Evolutionary conservation across 1,284 basidiomycete genomes (phyloP).

Genomic region (Inonotus obliquus): DNA sequence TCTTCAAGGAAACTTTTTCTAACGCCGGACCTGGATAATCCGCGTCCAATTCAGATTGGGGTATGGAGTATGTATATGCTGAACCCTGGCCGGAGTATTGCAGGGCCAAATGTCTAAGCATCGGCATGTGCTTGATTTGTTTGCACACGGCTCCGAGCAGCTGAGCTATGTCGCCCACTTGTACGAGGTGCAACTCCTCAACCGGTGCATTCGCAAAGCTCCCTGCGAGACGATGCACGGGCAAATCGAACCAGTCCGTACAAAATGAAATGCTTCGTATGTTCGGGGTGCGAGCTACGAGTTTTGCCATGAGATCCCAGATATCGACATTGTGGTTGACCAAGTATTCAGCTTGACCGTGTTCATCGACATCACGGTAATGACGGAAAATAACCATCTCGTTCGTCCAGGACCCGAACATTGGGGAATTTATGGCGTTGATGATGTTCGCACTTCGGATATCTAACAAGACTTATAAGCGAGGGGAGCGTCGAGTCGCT

Average conservation of each 20-base stretch:
- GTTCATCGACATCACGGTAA: neutral
- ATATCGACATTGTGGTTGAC: neutral
- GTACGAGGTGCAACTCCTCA: conserved; percentile 12
- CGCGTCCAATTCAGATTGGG: conserved; percentile 7
- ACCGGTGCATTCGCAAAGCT: conserved; percentile 3
- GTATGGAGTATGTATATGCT: conserved; percentile 12
- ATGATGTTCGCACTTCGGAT: conserved; percentile 7
- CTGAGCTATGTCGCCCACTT: conserved; percentile 15
- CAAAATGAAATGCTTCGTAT: conserved; percentile 5
- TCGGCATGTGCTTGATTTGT: conserved; percentile 2
- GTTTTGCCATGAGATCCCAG: conserved; percentile 3
- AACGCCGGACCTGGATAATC: conserved; percentile 5
- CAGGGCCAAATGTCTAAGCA: conserved; percentile 10
- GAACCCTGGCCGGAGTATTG: conserved; percentile 17
- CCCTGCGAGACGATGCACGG: neutral
- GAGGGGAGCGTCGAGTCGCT: neutral
- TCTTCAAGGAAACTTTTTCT: conserved; percentile 12
- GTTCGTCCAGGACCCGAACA: conserved; percentile 16
- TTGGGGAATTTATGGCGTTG: conserved; percentile 1
- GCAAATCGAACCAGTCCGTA: conserved; percentile 14
- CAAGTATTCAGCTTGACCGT: neutral
- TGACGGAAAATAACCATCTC: conserved; percentile 13
- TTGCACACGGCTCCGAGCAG: conserved; percentile 14
- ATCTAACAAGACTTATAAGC: neutral
- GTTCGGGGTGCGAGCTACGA: conserved; percentile 10